Conservation (phyloP, 192 early-diverging fungal genomes). For the Phycomyces nitens region DNA sequence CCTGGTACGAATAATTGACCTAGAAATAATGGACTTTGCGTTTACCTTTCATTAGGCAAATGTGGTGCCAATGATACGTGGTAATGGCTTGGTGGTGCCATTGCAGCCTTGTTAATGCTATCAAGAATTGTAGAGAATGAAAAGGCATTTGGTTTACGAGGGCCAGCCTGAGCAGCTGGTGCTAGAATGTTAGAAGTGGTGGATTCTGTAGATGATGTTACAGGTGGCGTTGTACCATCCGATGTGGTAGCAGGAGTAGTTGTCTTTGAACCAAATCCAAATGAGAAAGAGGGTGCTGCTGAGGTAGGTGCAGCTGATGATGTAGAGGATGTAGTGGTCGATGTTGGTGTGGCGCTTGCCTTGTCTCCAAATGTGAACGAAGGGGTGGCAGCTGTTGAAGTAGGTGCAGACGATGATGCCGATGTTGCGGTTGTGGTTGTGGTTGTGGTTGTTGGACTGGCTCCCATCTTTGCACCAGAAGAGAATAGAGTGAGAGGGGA, state of each 20-base stretch:
- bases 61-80: background rate
- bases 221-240: background rate
- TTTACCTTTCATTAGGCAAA: background rate
- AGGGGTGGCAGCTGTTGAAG: conserved; percentile 2
- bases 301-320: background rate
- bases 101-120: background rate
- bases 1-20: no score
- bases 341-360: background rate
- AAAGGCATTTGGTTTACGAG: background rate
- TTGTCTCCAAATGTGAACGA: background rate
- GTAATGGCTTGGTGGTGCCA: background rate
- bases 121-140: conserved; percentile 13
- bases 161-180: background rate
- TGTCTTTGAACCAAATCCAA: background rate
- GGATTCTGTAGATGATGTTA: background rate
- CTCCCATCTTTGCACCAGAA: no score
- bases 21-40: background rate
- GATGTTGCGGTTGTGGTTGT: background rate
- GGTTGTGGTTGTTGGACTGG: background rate
- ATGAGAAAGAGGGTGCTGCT: background rate
- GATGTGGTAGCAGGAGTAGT: no score
- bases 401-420: background rate
- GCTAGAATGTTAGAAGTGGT: background rate
- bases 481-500: no score
- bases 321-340: background rate